Evolutionary conservation across 129 eudicot species (phyloP).

Genomic region (Flaveria linearis): DNA sequence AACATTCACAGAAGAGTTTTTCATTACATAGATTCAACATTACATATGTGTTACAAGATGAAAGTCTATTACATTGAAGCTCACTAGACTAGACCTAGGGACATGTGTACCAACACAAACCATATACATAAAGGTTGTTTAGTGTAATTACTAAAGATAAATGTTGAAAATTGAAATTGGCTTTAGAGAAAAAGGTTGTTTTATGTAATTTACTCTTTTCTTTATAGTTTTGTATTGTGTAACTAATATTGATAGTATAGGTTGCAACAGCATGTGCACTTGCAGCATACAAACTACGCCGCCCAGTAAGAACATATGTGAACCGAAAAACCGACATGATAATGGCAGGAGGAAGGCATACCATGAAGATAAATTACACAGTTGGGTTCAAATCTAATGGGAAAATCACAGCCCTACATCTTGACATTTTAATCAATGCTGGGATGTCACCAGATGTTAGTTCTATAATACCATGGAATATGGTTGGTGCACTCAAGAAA

Average conservation of each 20-base stretch:
- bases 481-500: constrained; percentile 62
- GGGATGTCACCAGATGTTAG: constrained; percentile 67
- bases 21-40: too few relatives aligned
- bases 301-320: constrained; percentile 74
- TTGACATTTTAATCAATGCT: constrained; percentile 60
- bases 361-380: constrained; percentile 85
- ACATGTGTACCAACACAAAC: too few relatives aligned
- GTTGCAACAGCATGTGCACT: constrained; percentile 88
- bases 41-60: too few relatives aligned
- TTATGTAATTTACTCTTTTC: too few relatives aligned
- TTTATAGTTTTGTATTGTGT: background rate
- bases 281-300: constrained; percentile 79
- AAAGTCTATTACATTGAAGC: too few relatives aligned
- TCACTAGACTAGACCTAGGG: too few relatives aligned
- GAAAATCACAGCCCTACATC: constrained; percentile 74
- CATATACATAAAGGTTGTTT: too few relatives aligned
- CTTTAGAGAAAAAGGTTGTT: too few relatives aligned
- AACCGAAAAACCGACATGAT: constrained; percentile 92
- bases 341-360: constrained; percentile 90
- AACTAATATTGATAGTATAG: constrained; percentile 38
- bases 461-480: constrained; percentile 56
- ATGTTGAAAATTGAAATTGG: too few relatives aligned
- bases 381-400: constrained; percentile 87
- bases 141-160: too few relatives aligned
- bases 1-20: too few relatives aligned